A percentile compares a stretch with the other conserved stretches of the same genome.
Conservation (phyloP, 257 asterid genomes). For the Solanum phureja region DNA sequence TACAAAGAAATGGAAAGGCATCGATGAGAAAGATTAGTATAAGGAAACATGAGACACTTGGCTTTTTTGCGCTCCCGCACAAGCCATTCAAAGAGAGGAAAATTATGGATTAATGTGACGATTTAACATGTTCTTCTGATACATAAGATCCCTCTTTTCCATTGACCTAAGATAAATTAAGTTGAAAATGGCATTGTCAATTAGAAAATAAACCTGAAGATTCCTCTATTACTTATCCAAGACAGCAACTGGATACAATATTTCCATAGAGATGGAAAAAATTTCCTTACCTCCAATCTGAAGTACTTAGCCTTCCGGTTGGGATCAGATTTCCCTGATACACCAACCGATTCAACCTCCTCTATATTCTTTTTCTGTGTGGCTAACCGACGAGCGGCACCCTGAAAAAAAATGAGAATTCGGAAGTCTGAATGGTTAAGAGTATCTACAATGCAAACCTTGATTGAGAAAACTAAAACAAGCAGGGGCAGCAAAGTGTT, state of each 20-base stretch:
- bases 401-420: conserved; percentile 28
- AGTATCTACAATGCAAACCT: background rate
- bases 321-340: conserved; percentile 60
- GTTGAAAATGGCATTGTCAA: background rate
- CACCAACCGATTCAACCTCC: conserved; percentile 93
- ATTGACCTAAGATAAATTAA: background rate
- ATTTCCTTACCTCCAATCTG: conserved; percentile 58
- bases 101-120: background rate
- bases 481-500: background rate
- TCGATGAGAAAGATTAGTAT: background rate
- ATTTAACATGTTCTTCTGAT: background rate
- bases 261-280: background rate
- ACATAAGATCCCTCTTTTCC: background rate
- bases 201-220: background rate
- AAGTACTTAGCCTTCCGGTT: conserved; percentile 58
- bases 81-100: background rate
- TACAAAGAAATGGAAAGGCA: background rate
- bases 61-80: background rate
- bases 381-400: conserved; percentile 87
- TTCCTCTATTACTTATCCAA: background rate
- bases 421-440: background rate
- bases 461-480: background rate
- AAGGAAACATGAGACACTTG: background rate
- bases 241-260: background rate
- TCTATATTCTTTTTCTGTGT: conserved; percentile 69